Base-by-base conservation (phyloP, 2,329 filamentous ascomycete species). In the Colletotrichum eleusines region DNA sequence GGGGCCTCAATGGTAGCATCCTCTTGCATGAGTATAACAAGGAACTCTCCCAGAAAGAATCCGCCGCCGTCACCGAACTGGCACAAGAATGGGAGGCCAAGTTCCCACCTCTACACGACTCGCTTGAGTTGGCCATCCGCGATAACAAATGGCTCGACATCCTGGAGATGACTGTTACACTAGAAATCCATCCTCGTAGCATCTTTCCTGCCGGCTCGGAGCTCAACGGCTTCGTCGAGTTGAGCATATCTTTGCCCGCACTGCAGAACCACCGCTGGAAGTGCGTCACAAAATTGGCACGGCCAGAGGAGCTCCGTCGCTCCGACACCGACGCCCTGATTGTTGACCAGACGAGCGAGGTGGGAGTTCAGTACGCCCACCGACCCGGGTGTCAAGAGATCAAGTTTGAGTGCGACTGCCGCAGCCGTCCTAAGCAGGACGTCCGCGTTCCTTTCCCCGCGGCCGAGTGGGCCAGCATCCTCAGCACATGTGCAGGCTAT, bases 161-260 rank as follows among this genome's bases (percentile, higher is more conserved):
- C 44, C 81, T 91, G 72, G 88, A 91, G 79, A 88, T 91, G 82
- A 88, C 90, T 72, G 84, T 87, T 5, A 88, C 88, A 0, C 83
- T 91, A 8, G 86, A 90, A 72, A 78, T 91, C 2, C 87, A 89
- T 76, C 84, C 88, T 72, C 85, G 85, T 55, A 84, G 84, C 74
- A 84, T 85, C 68, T 89, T 90, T 74, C 88, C 88, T 5, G 80
- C 83, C 14, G 86, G 87, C n/a, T 88, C 88, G 5, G 87, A 89
- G 75, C 84, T 91, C 66, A 85, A 88, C 72, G 87, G 87, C 68
- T 85, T 88, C 71, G 86, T 90, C 42, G 87, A 91, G 78, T 84
- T 91, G 66, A 84, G 84, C 66, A 85, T 91, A 66, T 86, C 87
- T 69, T 84, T 86, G 73, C 84, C 82, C 20, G 82, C 80, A 42